Evolutionary conservation across 2,329 filamentous ascomycete genomes (phyloP).

Genomic region (Pseudogymnoascus verrucosus): DNA sequence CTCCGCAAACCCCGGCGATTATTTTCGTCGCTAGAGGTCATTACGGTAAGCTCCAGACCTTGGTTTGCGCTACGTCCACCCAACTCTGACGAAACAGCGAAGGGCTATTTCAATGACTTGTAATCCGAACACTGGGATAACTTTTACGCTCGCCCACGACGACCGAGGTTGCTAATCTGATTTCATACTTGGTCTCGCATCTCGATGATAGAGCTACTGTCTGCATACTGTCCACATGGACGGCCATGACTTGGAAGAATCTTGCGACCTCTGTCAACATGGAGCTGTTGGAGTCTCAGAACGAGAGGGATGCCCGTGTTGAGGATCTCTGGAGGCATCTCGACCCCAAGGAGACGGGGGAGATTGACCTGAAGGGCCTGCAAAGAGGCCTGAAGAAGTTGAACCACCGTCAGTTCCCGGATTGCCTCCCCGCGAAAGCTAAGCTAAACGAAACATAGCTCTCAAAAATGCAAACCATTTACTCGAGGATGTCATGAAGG

Average conservation of each 20-base stretch:
- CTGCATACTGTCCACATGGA: slow-evolving; percentile 8
- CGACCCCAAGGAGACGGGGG: slow-evolving; percentile 66
- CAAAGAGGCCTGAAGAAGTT: slow-evolving; percentile 79
- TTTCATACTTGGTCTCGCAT: slow-evolving; percentile 4
- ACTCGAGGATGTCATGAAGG: slow-evolving; percentile 69
- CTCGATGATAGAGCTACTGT: slow-evolving; percentile 8
- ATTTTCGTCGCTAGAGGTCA: slow-evolving; percentile 8
- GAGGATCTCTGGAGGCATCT: slow-evolving; percentile 77
- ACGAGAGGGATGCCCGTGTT: slow-evolving; percentile 72
- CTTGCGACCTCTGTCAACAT: slow-evolving; percentile 16
- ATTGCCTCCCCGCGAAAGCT: slow-evolving; percentile 10
- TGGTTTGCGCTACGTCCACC: slow-evolving; percentile 6
- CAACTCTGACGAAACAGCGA: slow-evolving; percentile 8
- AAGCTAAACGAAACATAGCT: slow-evolving; percentile 36
- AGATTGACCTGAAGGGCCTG: slow-evolving; percentile 76
- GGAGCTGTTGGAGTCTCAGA: slow-evolving; percentile 69
- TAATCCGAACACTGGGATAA: not conserved
- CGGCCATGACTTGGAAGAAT: slow-evolving; percentile 1
- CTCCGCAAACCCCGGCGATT: slow-evolving; percentile 5
- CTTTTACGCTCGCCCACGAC: slow-evolving; percentile 1
- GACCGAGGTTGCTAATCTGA: not conserved
- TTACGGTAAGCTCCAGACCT: slow-evolving; percentile 8
- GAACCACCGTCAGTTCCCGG: slow-evolving; percentile 68
- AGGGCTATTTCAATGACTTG: slow-evolving; percentile 8
- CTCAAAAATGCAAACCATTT: slow-evolving; percentile 88